phyloP scores from a whole-genome alignment of 768 basidiomycete genomes.

The Trametes gibbosa region DNA sequence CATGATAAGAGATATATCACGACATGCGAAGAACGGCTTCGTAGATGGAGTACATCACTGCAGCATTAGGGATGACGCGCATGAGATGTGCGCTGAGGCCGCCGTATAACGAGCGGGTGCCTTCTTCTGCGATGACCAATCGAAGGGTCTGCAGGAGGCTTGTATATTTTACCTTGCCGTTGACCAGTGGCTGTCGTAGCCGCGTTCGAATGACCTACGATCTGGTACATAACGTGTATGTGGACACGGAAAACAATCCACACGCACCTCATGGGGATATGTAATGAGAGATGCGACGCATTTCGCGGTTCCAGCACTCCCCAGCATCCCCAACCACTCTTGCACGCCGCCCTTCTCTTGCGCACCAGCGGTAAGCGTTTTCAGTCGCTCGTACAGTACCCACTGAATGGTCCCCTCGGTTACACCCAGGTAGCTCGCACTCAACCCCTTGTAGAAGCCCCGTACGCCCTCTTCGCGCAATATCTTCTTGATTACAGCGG shows the following conservation, averaged over 20 bases:
- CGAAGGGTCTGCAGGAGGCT: constrained; percentile 83
- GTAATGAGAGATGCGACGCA: constrained; percentile 92
- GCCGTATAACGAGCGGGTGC: constrained; percentile 79
- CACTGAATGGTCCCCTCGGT: constrained; percentile 97
- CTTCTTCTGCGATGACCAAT: constrained; percentile 88
- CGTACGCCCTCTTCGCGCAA: constrained; percentile 74
- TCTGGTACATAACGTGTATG: constrained; percentile 1
- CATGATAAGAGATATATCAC: constrained; percentile 36
- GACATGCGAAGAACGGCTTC: constrained; percentile 64
- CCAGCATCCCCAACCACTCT: constrained; percentile 82
- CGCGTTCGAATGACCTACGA: constrained; percentile 86
- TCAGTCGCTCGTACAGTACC: constrained; percentile 93
- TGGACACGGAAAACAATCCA: not conserved
- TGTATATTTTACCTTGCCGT: constrained; percentile 79
- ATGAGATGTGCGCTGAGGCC: constrained; percentile 94
- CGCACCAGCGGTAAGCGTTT: constrained; percentile 55
- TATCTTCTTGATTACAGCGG: constrained; percentile 67
- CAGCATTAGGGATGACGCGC: constrained; percentile 96
- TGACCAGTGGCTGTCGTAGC: constrained; percentile 80
- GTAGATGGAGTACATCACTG: constrained; percentile 96
- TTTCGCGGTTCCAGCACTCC: constrained; percentile 91
- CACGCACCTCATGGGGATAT: constrained; percentile 92
- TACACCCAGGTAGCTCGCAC: constrained; percentile 93
- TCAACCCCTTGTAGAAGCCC: constrained; percentile 94
- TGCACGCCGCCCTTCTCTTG: constrained; percentile 54